Evolutionary conservation across 768 basidiomycete species (phyloP), one percentile per base, ranked within the genome.

Genomic region (Clitopilus hobsonii): DNA sequence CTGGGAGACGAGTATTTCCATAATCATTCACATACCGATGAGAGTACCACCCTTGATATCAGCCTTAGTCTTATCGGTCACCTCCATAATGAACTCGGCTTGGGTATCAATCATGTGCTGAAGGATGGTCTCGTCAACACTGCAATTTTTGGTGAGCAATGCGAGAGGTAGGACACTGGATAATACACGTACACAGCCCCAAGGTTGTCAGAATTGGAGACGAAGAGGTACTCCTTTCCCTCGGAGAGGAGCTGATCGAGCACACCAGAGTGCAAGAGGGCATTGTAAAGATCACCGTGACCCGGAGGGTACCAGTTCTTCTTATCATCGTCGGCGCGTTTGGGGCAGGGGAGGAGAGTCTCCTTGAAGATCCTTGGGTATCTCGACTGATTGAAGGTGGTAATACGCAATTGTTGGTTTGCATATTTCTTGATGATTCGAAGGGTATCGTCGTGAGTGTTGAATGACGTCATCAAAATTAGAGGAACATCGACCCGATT

Each of bases 381-480:
- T 63, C 91, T 82, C 16, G 93, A 94, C 75, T 97, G 95, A 71
- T 91, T 92, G 79, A 95, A 94, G 56, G 85, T 87, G 52, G 87
- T 86, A 72, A 96, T 93, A 69, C 91, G 89, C 66, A 97, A 83
- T 67, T 94, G 91, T 75, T 95, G 94, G 75, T 94, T 91, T 51
- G 88, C 85, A 70, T 97, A 97, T 75, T 96, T 97, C 72, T 97
- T 93, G 73, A 95, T 93, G 80, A 97, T 92, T 61, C 91, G 89
- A 58, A 91, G 85, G 50, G 95, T 96, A 70, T 98, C 94, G 30
- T 97, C 92, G 69, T 94, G 91, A 18, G 95, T 98, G 79, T 96
- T 96, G 82, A 98, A 98, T 54, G 93, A 96, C 67, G 94, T 97
- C 96, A 97, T 96, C 66, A 98, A 85, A 74, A 97, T 89, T 70